Percentiles rank a stretch among this genome's conserved stretches.
These are phyloP conservation scores for Bothriochloa decipiens DNA, from an alignment of 176 grass and related monocot species.

Conservation along the genomic window DNA sequence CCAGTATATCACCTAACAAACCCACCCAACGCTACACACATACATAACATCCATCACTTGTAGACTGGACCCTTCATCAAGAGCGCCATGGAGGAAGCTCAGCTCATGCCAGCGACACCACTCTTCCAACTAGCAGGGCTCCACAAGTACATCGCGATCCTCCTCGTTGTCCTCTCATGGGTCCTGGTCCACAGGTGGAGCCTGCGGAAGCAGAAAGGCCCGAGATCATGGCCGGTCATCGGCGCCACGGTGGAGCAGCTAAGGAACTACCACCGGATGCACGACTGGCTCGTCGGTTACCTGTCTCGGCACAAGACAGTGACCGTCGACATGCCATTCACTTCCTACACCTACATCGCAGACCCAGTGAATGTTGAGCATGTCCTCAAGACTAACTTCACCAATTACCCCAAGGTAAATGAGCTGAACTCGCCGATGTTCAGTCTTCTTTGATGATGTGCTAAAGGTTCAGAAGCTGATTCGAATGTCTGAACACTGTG, in stretches of 20 bases:
- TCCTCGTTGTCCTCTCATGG: slow-evolving; percentile 62
- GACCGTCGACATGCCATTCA: slow-evolving; percentile 85
- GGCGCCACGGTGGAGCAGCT: slow-evolving; percentile 79
- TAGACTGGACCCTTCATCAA: slow-evolving; percentile 42
- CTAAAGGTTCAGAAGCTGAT: not conserved
- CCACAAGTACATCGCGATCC: slow-evolving; percentile 56
- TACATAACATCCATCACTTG: slow-evolving; percentile 9
- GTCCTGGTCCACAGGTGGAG: slow-evolving; percentile 71
- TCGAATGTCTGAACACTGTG: slow-evolving; percentile 31
- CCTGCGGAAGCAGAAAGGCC: slow-evolving; percentile 70
- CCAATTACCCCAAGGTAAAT: slow-evolving; percentile 93
- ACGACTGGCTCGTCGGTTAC: slow-evolving; percentile 86
- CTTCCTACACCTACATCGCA: slow-evolving; percentile 90
- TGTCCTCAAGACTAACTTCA: slow-evolving; percentile 91
- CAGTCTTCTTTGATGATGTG: not conserved
- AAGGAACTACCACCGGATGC: slow-evolving; percentile 91
- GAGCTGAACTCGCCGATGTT: not conserved
- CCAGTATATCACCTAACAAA: slow-evolving; percentile 61
- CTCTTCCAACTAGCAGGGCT: slow-evolving; percentile 41
- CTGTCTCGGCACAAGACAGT: slow-evolving; percentile 60
- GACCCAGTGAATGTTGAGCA: slow-evolving; percentile 88
- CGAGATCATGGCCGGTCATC: slow-evolving; percentile 80
- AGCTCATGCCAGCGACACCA: slow-evolving; percentile 15
- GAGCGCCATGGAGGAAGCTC: slow-evolving; percentile 61
- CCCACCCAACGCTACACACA: slow-evolving; percentile 28